Evolutionary conservation across 306 rosid species (phyloP).

Genomic region (Inga laurina): DNA sequence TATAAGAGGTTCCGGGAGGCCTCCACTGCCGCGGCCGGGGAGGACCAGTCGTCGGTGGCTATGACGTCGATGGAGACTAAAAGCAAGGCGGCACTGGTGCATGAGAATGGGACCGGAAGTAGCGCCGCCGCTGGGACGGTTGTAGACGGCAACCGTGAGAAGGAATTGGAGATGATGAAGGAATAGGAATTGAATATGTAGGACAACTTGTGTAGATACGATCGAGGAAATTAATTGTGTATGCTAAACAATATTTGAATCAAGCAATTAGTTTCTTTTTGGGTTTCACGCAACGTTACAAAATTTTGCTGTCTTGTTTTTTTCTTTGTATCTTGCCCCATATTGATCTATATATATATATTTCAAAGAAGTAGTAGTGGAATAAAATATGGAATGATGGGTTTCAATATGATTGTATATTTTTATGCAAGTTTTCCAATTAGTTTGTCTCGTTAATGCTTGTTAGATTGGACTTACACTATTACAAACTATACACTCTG

Average conservation of each 20-base stretch:
- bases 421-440: too few relatives aligned
- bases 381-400: too few relatives aligned
- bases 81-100: not conserved
- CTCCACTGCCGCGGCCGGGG: not conserved
- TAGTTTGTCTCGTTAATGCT: too few relatives aligned
- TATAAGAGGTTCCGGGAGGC: conserved; percentile 40
- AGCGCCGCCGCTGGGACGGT: not conserved
- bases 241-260: not conserved
- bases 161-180: not conserved
- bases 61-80: not conserved
- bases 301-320: not conserved
- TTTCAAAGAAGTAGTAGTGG: too few relatives aligned
- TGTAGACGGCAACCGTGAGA: not conserved
- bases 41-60: not conserved
- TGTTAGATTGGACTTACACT: too few relatives aligned
- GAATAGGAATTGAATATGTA: not conserved
- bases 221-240: not conserved
- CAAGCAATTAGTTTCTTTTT: not conserved
- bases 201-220: not conserved
- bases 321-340: not conserved
- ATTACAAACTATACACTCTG: too few relatives aligned
- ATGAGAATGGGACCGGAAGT: not conserved
- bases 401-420: too few relatives aligned
- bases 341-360: not conserved
- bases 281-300: not conserved